Percentiles rank a stretch among this genome's conserved stretches.
These are phyloP conservation scores for Meripilus lineatus DNA, from an alignment of 1,284 basidiomycete species.

Conservation along the genomic window DNA sequence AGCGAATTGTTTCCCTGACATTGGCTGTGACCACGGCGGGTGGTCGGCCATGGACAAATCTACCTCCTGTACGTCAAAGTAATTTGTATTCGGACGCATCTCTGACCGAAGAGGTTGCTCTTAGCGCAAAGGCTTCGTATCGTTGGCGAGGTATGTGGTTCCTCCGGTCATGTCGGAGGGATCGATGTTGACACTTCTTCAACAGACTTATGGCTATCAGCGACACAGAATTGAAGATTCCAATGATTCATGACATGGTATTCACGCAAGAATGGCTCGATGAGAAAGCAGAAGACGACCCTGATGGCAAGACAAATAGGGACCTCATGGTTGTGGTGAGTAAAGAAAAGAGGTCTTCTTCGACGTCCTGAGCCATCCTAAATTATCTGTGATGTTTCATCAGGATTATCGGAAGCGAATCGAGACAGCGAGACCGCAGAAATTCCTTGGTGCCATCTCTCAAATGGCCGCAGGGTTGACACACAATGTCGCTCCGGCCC, in stretches of 20 bases:
- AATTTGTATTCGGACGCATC: conserved; percentile 1
- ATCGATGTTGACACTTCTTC: neutral
- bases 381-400: neutral
- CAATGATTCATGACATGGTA: conserved; percentile 53
- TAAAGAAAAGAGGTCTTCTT: neutral
- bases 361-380: neutral
- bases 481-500: conserved; percentile 57
- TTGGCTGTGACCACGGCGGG: conserved; percentile 72
- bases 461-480: conserved; percentile 74
- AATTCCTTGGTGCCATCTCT: conserved; percentile 59
- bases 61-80: conserved; percentile 49
- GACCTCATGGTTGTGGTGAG: conserved; percentile 51
- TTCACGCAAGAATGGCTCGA: conserved; percentile 61
- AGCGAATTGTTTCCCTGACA: conserved; percentile 62
- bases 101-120: conserved; percentile 40
- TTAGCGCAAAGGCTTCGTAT: conserved; percentile 40
- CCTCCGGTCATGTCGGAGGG: neutral
- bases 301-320: conserved; percentile 54
- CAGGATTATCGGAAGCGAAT: conserved; percentile 52
- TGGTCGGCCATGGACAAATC: conserved; percentile 47
- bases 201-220: conserved; percentile 40
- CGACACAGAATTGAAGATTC: conserved; percentile 47
- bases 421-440: conserved; percentile 54
- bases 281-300: conserved; percentile 43
- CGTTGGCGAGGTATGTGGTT: conserved; percentile 28